Evolutionary conservation across 1,284 basidiomycete genomes (phyloP).

Genomic region (Fistulina hepatica): DNA sequence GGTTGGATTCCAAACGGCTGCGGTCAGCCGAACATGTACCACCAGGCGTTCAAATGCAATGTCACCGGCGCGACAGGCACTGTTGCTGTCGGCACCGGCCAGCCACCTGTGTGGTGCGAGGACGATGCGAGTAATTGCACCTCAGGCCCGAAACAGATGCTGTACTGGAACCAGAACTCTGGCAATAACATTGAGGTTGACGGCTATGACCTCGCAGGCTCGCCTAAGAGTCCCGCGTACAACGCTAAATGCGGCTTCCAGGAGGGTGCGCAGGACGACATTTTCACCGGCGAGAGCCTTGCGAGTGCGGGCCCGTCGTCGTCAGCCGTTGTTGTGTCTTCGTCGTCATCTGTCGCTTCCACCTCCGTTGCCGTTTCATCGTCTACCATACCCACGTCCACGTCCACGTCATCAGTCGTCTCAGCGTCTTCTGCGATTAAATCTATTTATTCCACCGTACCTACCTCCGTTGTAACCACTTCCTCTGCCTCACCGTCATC

Average conservation of each 20-base stretch:
- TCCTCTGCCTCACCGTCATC: too few species aligned
- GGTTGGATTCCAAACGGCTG: conserved; percentile 19
- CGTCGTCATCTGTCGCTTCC: too few species aligned
- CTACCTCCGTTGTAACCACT: too few species aligned
- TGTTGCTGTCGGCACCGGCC: conserved; percentile 24
- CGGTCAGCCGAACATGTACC: conserved; percentile 38
- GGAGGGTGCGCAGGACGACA: conserved; percentile 31
- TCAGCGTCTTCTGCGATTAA: too few species aligned
- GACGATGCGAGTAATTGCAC: conserved; percentile 27
- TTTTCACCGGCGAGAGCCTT: too few species aligned
- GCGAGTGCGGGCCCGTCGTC: too few species aligned
- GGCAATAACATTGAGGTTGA: conserved; percentile 34
- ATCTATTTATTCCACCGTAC: too few species aligned
- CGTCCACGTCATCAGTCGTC: too few species aligned
- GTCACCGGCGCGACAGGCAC: conserved; percentile 30
- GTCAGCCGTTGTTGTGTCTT: too few species aligned
- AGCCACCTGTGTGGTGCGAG: conserved; percentile 37
- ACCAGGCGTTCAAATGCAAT: conserved; percentile 30
- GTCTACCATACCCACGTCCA: too few species aligned
- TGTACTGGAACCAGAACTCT: conserved; percentile 35
- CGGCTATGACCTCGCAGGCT: conserved; percentile 27
- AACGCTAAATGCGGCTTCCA: conserved; percentile 33
- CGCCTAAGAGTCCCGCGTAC: conserved; percentile 31
- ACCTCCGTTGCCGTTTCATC: too few species aligned
- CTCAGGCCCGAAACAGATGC: conserved; percentile 36